Base-by-base conservation (phyloP, 2,329 filamentous ascomycete species). In the Dactylonectria macrodidyma region DNA sequence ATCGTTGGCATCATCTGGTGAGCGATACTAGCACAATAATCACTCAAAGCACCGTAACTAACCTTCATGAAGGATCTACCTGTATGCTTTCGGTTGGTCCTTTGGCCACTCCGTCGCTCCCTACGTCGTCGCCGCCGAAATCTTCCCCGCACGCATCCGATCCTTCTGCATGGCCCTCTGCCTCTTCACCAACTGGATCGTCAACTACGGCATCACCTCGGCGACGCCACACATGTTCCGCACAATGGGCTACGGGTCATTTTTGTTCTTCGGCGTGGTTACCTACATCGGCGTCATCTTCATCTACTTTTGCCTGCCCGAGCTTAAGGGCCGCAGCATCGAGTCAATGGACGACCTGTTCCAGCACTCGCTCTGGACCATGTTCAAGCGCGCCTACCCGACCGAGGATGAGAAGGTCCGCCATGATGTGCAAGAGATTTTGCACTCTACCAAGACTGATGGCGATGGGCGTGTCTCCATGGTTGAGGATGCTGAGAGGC, bases 111-210 rank as follows among this genome's bases (percentile, higher is more conserved):
- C 69, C 48, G 63, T 59, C 10, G 70, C 66, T 19, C 72, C 71
- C n/a, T 74, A 72, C 52, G 67, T 74, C 1, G 62, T 73, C 10
- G 69, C 72, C 2, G 66, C 72, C 3, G 72, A 74, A 62, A 67
- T 74, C n/a, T 74, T 74, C 57, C 72, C 72, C 16, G 46, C 69
- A 2, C 67, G 71, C n/a, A 70, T 74, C 22, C 69, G 72, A 62
- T 70, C 72, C 33, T 48, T 73, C 16, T 71, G 71, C 55, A 69
- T 69, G 10, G 71, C 71, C 5, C 59, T 60, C 48, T 68, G 69
- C 62, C 59, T 73, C 59, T 62, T 61, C 44, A 64, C 64, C n/a
- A 70, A 74, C 52, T 74, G 71, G 60, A 64, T 73, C 33, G 60
- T 65, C 59, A 62, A 74, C 57, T 74, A 71, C 38, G 71, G 62